A percentile compares a stretch with the other conserved stretches of the same genome.
phyloP scores from a whole-genome alignment of 306 rosid species.

The Prunus campanulata region DNA sequence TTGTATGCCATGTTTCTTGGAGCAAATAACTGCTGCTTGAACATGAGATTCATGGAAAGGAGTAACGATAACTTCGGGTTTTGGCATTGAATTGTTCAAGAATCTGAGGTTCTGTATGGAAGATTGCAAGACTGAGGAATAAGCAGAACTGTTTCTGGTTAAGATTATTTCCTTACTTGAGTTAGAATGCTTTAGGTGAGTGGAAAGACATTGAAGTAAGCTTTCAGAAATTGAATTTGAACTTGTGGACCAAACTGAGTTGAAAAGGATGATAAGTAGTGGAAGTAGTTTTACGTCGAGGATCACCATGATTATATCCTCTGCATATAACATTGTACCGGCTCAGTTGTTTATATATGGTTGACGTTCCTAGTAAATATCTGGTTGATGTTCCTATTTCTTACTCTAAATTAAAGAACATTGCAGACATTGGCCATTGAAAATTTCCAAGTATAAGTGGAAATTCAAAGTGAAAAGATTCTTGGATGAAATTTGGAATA shows the following conservation, averaged over 20 bases:
- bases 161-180: neutral
- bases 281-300: neutral
- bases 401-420: neutral
- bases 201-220: conserved; percentile 10
- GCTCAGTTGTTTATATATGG: neutral
- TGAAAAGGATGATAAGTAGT: neutral
- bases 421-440: neutral
- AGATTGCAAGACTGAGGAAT: conserved; percentile 23
- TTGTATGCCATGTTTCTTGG: conserved; percentile 11
- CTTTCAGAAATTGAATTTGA: neutral
- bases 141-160: conserved; percentile 24
- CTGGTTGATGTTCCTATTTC: neutral
- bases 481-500: neutral
- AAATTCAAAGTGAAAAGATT: neutral
- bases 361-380: neutral
- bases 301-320: neutral
- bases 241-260: neutral
- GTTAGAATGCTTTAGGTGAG: neutral
- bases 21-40: conserved; percentile 29
- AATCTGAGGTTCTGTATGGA: conserved; percentile 42
- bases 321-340: neutral
- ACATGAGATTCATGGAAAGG: conserved; percentile 31
- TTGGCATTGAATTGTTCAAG: conserved; percentile 29
- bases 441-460: neutral
- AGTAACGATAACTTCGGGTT: conserved; percentile 44